A percentile compares a stretch with the other conserved stretches of the same genome.
phyloP scores from a whole-genome alignment of 495 filamentous ascomycete genomes.

The Hyaloscypha variabilis region DNA sequence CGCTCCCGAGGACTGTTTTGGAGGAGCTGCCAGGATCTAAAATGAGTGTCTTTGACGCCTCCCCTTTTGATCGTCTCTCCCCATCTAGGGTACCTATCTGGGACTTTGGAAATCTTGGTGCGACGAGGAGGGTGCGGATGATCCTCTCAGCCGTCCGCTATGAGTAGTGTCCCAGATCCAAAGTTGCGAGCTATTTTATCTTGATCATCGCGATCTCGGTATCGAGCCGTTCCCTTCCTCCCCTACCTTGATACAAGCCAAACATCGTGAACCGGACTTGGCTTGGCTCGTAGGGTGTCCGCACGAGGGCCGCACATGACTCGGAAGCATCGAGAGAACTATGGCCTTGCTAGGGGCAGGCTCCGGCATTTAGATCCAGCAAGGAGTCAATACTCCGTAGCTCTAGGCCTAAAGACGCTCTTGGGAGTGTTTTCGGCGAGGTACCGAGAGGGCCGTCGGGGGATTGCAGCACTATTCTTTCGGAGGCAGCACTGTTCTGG shows the following conservation, averaged over 20 bases:
- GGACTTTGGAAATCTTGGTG: constrained; percentile 2
- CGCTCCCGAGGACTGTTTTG: not conserved
- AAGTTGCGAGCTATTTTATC: not conserved
- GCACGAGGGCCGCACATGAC: not conserved
- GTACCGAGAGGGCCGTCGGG: not conserved
- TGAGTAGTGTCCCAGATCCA: not conserved
- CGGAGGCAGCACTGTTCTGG: not conserved
- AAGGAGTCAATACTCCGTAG: not conserved
- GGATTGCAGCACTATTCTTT: not conserved
- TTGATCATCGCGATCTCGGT: constrained; percentile 16
- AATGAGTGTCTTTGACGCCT: constrained; percentile 14
- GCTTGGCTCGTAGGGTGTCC: too few relatives aligned
- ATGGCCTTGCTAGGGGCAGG: not conserved
- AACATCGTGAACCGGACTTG: too few relatives aligned
- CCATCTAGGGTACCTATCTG: not conserved
- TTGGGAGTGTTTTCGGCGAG: not conserved
- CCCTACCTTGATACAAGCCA: constrained; percentile 4
- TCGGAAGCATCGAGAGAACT: not conserved
- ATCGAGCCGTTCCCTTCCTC: constrained; percentile 7
- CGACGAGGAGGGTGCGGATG: constrained; percentile 6
- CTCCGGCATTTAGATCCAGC: not conserved
- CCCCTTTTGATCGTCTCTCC: constrained; percentile 4
- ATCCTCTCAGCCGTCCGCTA: not conserved
- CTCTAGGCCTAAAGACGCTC: not conserved
- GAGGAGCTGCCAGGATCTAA: not conserved